Base-by-base conservation (phyloP, 768 basidiomycete species). In the Albatrellus ellisii region DNA sequence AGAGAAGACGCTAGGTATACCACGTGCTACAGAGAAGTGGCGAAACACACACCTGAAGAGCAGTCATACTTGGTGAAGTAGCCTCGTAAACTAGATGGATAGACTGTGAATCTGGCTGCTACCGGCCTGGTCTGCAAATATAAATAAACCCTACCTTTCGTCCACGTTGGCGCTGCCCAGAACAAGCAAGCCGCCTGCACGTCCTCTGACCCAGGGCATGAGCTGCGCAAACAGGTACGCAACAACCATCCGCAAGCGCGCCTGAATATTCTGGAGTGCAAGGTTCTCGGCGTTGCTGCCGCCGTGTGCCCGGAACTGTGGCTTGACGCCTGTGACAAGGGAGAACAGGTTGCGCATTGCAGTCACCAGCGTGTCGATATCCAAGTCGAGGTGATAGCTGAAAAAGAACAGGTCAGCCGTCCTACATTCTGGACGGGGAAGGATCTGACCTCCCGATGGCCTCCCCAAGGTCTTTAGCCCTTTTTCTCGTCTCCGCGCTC, bases 51-150 rank as follows among this genome's bases (percentile, higher is more conserved):
- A 81, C 85, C 83, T 6, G 86, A 88, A 4, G 87, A 94, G 53
- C 83, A 98, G 58, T 99, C 95, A 57, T 98, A 98, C 64, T 99
- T 98, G 1, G 95, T 99, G 46, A 95, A 65, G 59, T 98, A 99
- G 5, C 95, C 95, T 40, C 95, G 77, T 43, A 98, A 69, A 64
- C 92, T 92, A 39, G 12, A 20, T n/a, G 33, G 12, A 15, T 4
- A 20, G 8, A 22, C 10, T n/a, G 20, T 42, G 10, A 41, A 33
- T n/a, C n/a, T n/a, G n/a, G n/a, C n/a, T n/a, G 14, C 27, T 4
- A 17, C 10, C 37, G 22, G 4, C 2, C n/a, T 24, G 24, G 18
- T n/a, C n/a, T 28, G 39, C 15, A 26, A 10, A 18, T 4, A 20
- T 2, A 17, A 26, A 31, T 5, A n/a, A 40, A 34, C 31, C 22